phyloP scores from a whole-genome alignment of 768 basidiomycete genomes.

The Leucocoprinus leucothites region DNA sequence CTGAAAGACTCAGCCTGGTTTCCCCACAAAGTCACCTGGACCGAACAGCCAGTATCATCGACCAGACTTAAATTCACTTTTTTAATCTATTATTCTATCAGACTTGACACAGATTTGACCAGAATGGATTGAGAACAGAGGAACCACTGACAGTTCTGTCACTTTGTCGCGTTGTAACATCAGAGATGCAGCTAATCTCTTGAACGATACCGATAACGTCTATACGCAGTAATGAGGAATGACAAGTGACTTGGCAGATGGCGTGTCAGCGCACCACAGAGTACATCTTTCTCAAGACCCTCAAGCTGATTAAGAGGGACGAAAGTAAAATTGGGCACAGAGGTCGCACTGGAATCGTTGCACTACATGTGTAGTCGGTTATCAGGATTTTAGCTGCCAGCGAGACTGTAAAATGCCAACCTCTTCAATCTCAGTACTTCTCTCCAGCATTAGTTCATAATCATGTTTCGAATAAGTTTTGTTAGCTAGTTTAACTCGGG shows the following conservation, averaged over 20 bases:
- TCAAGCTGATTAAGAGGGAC: conserved; percentile 61
- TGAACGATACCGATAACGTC: conserved; percentile 89
- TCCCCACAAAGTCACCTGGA: conserved; percentile 93
- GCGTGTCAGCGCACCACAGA: conserved; percentile 54
- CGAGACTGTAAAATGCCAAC: conserved; percentile 33
- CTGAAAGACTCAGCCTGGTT: conserved; percentile 84
- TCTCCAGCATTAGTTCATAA: conserved; percentile 89
- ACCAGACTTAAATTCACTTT: conserved; percentile 91
- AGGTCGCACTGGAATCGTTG: conserved; percentile 70
- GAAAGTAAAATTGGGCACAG: conserved; percentile 84
- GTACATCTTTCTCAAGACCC: conserved; percentile 71
- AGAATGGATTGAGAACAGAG: conserved; percentile 3
- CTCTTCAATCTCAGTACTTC: conserved; percentile 81
- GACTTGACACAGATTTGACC: background rate
- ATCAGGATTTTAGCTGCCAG: background rate
- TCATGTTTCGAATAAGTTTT: conserved; percentile 93
- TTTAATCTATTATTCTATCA: conserved; percentile 48
- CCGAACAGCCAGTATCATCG: conserved; percentile 74
- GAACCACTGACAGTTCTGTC: conserved; percentile 51
- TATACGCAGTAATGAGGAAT: conserved; percentile 25
- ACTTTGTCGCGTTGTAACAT: conserved; percentile 74
- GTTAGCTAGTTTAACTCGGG: conserved; percentile 91
- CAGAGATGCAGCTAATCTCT: conserved; percentile 62
- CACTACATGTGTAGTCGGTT: conserved; percentile 47
- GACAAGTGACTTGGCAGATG: background rate